phyloP scores from a whole-genome alignment of 345 rosid species.

The Linum tenue region DNA sequence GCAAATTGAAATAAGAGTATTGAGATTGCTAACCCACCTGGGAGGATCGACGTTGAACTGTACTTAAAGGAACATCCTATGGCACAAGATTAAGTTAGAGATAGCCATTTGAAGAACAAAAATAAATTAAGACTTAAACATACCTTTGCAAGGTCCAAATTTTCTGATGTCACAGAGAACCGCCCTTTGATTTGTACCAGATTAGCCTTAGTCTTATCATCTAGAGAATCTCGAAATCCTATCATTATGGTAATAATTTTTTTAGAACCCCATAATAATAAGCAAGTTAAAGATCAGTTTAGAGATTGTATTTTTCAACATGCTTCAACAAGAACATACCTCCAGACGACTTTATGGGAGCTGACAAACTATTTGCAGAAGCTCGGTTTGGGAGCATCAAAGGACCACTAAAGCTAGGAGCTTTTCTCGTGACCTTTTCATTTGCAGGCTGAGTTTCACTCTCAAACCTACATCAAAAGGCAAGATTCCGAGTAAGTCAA shows the following conservation, averaged over 20 bases:
- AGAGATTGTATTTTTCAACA: not conserved
- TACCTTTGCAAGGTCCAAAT: constrained; percentile 89
- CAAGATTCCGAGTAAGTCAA: constrained; percentile 5
- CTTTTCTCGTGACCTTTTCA: constrained; percentile 45
- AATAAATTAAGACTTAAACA: constrained; percentile 13
- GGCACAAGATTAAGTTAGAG: constrained; percentile 40
- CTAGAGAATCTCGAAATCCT: constrained; percentile 91
- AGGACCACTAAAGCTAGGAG: constrained; percentile 96
- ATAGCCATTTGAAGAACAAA: constrained; percentile 12
- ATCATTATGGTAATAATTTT: not conserved
- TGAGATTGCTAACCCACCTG: constrained; percentile 54
- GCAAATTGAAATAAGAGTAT: not conserved
- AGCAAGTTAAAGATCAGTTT: not conserved
- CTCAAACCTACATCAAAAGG: constrained; percentile 43
- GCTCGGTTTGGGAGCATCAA: constrained; percentile 90
- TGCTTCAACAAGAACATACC: constrained; percentile 32
- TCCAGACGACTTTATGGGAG: constrained; percentile 91
- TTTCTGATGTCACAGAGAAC: constrained; percentile 97
- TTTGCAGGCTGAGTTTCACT: constrained; percentile 37
- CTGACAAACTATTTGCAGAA: constrained; percentile 95
- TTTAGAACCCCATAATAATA: not conserved
- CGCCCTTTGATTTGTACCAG: constrained; percentile 94
- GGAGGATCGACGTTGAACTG: constrained; percentile 72
- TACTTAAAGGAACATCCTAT: constrained; percentile 81
- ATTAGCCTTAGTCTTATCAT: constrained; percentile 85